phyloP scores from a whole-genome alignment of 805 yeast species.

The Metschnikowia amazonensis region DNA sequence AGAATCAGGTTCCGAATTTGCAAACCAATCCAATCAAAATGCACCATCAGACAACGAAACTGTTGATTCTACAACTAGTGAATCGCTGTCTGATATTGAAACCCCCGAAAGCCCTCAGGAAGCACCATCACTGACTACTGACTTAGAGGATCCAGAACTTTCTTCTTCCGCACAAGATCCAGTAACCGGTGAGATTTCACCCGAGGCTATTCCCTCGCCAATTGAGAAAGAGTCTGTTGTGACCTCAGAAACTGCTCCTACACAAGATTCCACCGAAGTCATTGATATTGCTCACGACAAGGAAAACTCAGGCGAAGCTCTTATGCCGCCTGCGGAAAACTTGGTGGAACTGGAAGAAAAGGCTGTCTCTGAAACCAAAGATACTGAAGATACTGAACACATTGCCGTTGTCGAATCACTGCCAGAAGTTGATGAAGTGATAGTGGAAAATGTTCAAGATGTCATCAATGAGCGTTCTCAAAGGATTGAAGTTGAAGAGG shows the following conservation, averaged over 20 bases:
- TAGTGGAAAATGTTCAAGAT: background rate
- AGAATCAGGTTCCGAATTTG: background rate
- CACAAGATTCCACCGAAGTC: background rate
- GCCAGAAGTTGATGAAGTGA: background rate
- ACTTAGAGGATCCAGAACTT: background rate
- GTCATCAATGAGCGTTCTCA: background rate
- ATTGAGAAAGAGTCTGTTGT: background rate
- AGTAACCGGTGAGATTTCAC: background rate
- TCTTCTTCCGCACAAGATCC: background rate
- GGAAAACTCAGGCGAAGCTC: background rate
- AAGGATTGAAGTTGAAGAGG: too few species aligned
- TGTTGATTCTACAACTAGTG: constrained; percentile 1
- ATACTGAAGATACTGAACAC: background rate
- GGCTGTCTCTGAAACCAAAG: background rate
- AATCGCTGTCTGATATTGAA: background rate
- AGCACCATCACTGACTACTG: background rate
- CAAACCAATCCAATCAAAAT: too few species aligned
- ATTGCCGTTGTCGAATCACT: background rate
- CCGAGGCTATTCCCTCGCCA: background rate
- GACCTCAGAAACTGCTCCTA: background rate
- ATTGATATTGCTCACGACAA: background rate
- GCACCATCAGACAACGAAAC: background rate
- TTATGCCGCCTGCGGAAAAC: too few species aligned
- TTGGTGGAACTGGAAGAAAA: background rate
- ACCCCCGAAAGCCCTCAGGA: background rate